Conservation (phyloP, 176 grass and related monocot genomes). For the Bonia amplexicaulis region DNA sequence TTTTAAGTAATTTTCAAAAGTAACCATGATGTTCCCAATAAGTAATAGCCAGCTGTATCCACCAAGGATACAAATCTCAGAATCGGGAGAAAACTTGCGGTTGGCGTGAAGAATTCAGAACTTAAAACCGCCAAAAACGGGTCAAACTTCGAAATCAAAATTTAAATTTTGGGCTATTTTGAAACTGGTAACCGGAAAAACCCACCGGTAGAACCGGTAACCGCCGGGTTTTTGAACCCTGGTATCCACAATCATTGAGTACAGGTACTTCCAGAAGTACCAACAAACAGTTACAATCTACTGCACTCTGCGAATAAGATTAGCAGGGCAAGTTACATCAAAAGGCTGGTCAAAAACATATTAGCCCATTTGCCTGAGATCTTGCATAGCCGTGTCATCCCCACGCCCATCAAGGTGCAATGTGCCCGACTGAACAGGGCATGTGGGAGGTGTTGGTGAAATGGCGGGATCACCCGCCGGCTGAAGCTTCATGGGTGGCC, state of each 20-base stretch:
- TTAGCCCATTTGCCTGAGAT: neutral
- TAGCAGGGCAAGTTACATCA: neutral
- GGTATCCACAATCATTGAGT: neutral
- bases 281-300: neutral
- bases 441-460: neutral
- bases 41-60: slow-evolving; percentile 5
- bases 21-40: neutral
- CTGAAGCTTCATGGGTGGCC: neutral
- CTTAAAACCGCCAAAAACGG: too few species aligned
- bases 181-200: too few species aligned
- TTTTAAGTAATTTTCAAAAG: neutral
- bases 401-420: too few species aligned
- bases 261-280: neutral
- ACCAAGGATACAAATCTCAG: neutral
- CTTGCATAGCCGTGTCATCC: neutral
- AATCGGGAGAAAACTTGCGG: too few species aligned
- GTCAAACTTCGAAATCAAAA: too few species aligned
- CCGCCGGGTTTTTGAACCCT: too few species aligned
- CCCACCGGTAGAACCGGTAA: too few species aligned
- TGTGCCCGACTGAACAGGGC: neutral
- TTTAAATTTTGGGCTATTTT: too few species aligned
- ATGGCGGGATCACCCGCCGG: neutral
- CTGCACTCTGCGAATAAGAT: neutral
- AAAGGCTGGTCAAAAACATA: neutral
- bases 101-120: too few species aligned